Conservation (phyloP, 2,329 filamentous ascomycete species). For the Scleromitrula shiraiana region DNA sequence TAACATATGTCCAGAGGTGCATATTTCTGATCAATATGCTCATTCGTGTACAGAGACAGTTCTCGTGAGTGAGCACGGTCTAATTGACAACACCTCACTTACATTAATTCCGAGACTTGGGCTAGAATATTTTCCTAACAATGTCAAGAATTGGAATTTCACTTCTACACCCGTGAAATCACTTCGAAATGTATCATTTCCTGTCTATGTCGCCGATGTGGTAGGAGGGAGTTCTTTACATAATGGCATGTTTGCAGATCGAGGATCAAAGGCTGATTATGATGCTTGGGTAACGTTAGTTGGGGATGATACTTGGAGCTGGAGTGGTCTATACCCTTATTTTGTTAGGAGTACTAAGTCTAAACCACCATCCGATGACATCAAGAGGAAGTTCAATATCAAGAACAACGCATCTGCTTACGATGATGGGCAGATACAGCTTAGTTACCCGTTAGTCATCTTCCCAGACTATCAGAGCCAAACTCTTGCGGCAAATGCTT, state of each 20-base stretch:
- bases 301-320: conserved; percentile 31
- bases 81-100: conserved; percentile 1
- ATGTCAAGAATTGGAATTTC: conserved; percentile 4
- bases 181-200: neutral
- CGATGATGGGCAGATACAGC: neutral
- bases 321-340: conserved; percentile 34
- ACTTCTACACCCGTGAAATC: neutral
- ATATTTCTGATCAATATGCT: neutral
- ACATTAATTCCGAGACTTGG: conserved; percentile 4
- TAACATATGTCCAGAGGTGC: neutral
- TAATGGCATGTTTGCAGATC: conserved; percentile 31
- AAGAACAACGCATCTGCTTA: neutral
- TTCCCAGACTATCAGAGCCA: neutral
- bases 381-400: neutral
- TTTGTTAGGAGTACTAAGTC: conserved; percentile 28
- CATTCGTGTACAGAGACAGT: conserved; percentile 2
- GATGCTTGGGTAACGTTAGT: conserved; percentile 33
- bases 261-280: conserved; percentile 23
- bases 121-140: neutral
- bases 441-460: conserved; percentile 1
- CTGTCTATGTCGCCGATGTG: conserved; percentile 13
- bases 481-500: conserved; percentile 2
- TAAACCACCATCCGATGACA: neutral
- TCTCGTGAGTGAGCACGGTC: conserved; percentile 1
- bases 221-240: conserved; percentile 34